A percentile compares a stretch with the other conserved stretches of the same genome.
Conservation (phyloP, 805 yeast genomes). For the Ogataea polymorpha region DNA sequence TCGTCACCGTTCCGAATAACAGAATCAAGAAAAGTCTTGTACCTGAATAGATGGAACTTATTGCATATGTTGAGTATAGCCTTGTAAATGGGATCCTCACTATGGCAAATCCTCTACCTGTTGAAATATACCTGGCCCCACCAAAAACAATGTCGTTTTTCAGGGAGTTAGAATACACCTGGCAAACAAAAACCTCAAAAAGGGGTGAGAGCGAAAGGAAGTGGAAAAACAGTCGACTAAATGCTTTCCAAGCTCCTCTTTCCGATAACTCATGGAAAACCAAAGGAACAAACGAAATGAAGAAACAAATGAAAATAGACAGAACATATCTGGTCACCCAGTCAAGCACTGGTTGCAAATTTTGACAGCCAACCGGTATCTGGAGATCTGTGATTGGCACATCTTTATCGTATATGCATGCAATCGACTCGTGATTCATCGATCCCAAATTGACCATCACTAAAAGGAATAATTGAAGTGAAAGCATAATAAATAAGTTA, state of each 20-base stretch:
- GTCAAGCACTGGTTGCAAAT: constrained; percentile 76
- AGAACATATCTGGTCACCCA: constrained; percentile 90
- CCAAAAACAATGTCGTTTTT: constrained; percentile 79
- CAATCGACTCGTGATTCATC: constrained; percentile 64
- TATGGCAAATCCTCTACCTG: constrained; percentile 94
- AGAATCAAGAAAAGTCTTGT: constrained; percentile 64
- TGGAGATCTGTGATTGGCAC: constrained; percentile 71
- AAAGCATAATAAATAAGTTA: constrained; percentile 80
- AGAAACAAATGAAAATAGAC: constrained; percentile 89
- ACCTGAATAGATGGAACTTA: constrained; percentile 76
- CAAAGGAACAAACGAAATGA: constrained; percentile 85
- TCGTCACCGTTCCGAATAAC: constrained; percentile 70
- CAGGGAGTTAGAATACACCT: constrained; percentile 80
- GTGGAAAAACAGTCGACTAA: constrained; percentile 68
- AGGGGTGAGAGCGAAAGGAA: constrained; percentile 80
- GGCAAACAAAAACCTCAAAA: constrained; percentile 94
- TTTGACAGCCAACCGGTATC: constrained; percentile 80
- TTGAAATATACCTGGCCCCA: constrained; percentile 87
- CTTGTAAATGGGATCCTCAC: constrained; percentile 69
- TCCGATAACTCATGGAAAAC: constrained; percentile 85
- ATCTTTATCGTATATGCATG: constrained; percentile 64
- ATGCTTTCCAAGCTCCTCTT: constrained; percentile 76
- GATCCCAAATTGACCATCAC: constrained; percentile 79
- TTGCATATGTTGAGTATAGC: constrained; percentile 73
- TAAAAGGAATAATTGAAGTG: constrained; percentile 84